phyloP scores from a whole-genome alignment of 2,329 filamentous ascomycete species.

The Sordariomycetes sp. region DNA sequence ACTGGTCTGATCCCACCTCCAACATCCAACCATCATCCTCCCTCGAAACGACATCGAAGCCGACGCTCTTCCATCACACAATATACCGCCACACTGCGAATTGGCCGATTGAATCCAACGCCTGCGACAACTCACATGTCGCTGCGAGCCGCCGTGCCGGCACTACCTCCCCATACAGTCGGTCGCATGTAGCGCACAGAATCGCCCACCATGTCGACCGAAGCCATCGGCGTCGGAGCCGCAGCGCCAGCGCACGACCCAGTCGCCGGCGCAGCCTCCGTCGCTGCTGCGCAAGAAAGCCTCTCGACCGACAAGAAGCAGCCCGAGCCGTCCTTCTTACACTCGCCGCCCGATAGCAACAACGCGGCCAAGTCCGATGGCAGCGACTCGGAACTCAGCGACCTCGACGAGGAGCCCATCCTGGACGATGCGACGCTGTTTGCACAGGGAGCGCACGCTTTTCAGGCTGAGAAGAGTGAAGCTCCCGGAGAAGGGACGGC shows the following conservation, averaged over 20 bases:
- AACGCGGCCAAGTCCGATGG: constrained; percentile 47
- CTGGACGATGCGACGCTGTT: constrained; percentile 1
- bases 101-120: no score
- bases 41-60: no score
- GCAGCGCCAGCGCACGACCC: constrained; percentile 19
- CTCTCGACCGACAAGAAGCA: constrained; percentile 27
- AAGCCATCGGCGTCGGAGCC: constrained; percentile 38
- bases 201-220: constrained; percentile 41
- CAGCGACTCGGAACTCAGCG: constrained; percentile 58
- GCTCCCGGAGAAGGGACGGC: constrained; percentile 13
- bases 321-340: constrained; percentile 35
- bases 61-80: no score
- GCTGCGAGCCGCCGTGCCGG: no score
- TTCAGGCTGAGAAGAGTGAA: neutral
- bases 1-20: no score
- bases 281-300: constrained; percentile 13
- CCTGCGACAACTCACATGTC: no score
- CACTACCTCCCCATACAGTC: neutral
- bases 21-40: no score
- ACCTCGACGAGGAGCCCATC: constrained; percentile 44
- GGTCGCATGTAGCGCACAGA: constrained; percentile 25
- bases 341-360: constrained; percentile 58
- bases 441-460: neutral
- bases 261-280: constrained; percentile 6
- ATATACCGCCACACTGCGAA: no score